Evolutionary conservation across 2,329 filamentous ascomycete species (phyloP).

Genomic region (Penicillium sp.): DNA sequence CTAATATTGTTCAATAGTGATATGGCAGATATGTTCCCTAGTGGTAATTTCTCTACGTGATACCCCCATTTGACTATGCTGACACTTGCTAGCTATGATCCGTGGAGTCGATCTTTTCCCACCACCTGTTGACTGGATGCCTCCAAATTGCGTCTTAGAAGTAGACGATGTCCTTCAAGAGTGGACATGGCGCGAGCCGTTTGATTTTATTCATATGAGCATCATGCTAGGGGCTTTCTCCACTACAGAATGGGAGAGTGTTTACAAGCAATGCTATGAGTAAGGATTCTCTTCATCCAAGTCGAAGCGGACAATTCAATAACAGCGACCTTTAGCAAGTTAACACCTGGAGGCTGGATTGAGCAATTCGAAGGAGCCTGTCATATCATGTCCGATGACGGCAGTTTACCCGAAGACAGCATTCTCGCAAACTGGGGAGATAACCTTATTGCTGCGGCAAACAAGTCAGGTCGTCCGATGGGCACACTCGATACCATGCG

Average conservation of each 20-base stretch:
- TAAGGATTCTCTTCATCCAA: neutral
- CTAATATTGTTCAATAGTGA: slow-evolving; percentile 7
- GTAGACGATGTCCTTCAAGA: slow-evolving; percentile 27
- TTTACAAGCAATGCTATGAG: slow-evolving; percentile 21
- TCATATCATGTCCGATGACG: slow-evolving; percentile 14
- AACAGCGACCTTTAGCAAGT: slow-evolving; percentile 9
- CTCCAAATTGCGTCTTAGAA: slow-evolving; percentile 31
- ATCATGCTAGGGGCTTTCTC: slow-evolving; percentile 18
- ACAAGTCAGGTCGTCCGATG: neutral
- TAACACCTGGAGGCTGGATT: slow-evolving; percentile 21
- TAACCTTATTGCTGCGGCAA: slow-evolving; percentile 20
- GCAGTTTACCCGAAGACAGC: slow-evolving; percentile 11
- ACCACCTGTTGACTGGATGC: slow-evolving; percentile 23
- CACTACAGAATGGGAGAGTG: slow-evolving; percentile 11
- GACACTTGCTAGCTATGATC: slow-evolving; percentile 8
- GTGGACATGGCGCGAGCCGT: slow-evolving; percentile 25
- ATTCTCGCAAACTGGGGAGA: slow-evolving; percentile 15
- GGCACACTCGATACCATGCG: neutral
- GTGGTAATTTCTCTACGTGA: slow-evolving; percentile 2
- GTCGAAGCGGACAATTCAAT: neutral
- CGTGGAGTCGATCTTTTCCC: slow-evolving; percentile 29
- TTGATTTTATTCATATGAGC: slow-evolving; percentile 29
- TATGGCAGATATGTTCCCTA: slow-evolving; percentile 22
- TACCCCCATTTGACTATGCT: neutral
- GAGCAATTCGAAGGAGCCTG: slow-evolving; percentile 17